phyloP scores from a whole-genome alignment of 352 stramenopile species.

The Discostella stelligera region DNA sequence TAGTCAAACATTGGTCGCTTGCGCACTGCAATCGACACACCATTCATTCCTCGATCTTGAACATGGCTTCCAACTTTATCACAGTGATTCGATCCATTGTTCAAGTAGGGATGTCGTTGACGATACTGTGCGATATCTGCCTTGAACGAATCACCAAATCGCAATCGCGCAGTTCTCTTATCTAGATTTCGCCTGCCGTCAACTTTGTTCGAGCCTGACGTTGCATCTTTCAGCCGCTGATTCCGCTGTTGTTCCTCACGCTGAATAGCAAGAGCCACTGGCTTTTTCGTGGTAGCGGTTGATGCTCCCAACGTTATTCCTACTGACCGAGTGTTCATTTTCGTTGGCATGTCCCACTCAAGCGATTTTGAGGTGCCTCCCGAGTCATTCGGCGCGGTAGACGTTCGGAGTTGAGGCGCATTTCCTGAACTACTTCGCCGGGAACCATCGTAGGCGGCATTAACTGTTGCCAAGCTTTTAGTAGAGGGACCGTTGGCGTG shows the following conservation, averaged over 20 bases:
- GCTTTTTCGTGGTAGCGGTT: slow-evolving; percentile 9
- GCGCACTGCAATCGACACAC: slow-evolving; percentile 86
- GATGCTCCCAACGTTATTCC: slow-evolving; percentile 9
- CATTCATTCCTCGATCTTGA: slow-evolving; percentile 53
- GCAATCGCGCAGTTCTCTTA: slow-evolving; percentile 63
- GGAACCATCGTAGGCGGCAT: neutral
- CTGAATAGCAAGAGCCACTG: slow-evolving; percentile 33
- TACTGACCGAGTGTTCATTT: slow-evolving; percentile 6
- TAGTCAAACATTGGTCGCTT: slow-evolving; percentile 88
- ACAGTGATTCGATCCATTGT: slow-evolving; percentile 47
- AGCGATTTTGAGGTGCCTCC: slow-evolving; percentile 2
- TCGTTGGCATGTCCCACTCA: slow-evolving; percentile 20
- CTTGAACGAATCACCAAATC: slow-evolving; percentile 58
- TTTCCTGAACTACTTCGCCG: slow-evolving; percentile 5
- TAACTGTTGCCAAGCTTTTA: neutral
- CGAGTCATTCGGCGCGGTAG: slow-evolving; percentile 12
- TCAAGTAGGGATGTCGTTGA: slow-evolving; percentile 32
- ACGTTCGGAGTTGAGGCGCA: neutral
- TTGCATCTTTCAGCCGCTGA: slow-evolving; percentile 27
- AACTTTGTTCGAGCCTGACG: slow-evolving; percentile 11
- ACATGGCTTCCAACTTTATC: slow-evolving; percentile 44
- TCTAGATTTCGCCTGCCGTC: slow-evolving; percentile 57
- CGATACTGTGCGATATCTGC: slow-evolving; percentile 53
- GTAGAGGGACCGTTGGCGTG: slow-evolving; percentile 1
- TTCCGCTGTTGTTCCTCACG: slow-evolving; percentile 45